Evolutionary conservation across 441 rosid genomes (phyloP).

Genomic region (Bocquillonia castaneifolia): DNA sequence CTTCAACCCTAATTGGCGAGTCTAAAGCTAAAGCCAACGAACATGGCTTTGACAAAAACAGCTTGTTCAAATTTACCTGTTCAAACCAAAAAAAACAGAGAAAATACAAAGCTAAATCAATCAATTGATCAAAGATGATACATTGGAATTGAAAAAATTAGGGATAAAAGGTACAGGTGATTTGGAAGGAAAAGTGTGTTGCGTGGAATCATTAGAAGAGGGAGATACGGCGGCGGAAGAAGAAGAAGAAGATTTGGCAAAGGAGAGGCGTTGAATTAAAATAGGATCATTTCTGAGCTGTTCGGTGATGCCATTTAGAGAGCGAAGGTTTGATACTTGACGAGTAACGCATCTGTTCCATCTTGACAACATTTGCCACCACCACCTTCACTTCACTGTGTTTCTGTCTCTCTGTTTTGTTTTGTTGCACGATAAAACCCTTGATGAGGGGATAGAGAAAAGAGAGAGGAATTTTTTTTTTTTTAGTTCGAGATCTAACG

Average conservation of each 20-base stretch:
- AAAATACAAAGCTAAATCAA: neutral
- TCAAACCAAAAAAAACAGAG: neutral
- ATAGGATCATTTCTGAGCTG: slow-evolving; percentile 24
- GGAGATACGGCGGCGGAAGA: slow-evolving; percentile 36
- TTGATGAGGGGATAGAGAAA: neutral
- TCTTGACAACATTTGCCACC: slow-evolving; percentile 66
- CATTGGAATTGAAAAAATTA: neutral
- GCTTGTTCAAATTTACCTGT: slow-evolving; percentile 65
- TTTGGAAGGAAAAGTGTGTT: slow-evolving; percentile 32
- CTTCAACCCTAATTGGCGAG: slow-evolving; percentile 75
- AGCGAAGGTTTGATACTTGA: slow-evolving; percentile 39
- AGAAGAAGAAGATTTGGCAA: slow-evolving; percentile 35
- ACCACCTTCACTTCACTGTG: no score
- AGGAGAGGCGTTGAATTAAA: slow-evolving; percentile 34
- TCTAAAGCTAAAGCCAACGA: slow-evolving; percentile 73
- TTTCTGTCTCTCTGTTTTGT: no score
- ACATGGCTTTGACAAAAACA: slow-evolving; percentile 81
- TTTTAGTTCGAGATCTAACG: slow-evolving; percentile 13
- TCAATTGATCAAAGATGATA: neutral
- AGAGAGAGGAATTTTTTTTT: neutral
- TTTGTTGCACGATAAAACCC: neutral
- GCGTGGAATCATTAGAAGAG: slow-evolving; percentile 27
- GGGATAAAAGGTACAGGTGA: slow-evolving; percentile 36
- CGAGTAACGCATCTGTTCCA: slow-evolving; percentile 42
- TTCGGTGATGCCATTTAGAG: slow-evolving; percentile 21